Evolutionary conservation across 2,329 filamentous ascomycete species (phyloP), one percentile per base, ranked within the genome.

Genomic region (Exophiala calicioides): DNA sequence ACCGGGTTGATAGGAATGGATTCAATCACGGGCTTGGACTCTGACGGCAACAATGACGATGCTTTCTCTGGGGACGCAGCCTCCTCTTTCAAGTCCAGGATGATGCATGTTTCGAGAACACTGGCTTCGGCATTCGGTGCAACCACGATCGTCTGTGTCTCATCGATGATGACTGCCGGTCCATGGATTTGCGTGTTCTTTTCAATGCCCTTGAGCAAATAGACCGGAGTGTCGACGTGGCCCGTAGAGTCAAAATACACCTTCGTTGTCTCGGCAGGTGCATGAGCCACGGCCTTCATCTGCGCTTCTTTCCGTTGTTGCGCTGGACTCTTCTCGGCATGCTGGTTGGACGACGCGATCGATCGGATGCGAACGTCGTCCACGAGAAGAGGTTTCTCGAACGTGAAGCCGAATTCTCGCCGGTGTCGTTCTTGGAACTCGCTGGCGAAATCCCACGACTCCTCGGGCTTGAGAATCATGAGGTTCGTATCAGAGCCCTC

Each of bases 331-430:
- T 39, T 81, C 72, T 3, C 80, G 77, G 3, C 68, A n/a, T 35
- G 32, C 6, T 13, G 26, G n/a, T 80, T 81, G 84, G 4, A 84
- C 71, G 12, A 74, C 72, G 2, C 82, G 82, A 27, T 83, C 79
- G 3, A 87, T 86, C 91, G 80, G 3, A 91, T 88, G 38, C 90
- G 82, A 3, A 96, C 86, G 62, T 95, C 90, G 51, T 95, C 90
- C 2, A 96, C 79, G 26, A 95, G 86, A 36, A 95, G 86, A 44
- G 94, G 85, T 39, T 90, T 78, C 42, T 94, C 88, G 3, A 93
- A 73, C 1, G 88, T 93, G 63, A 96, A 96, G 0, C 89, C 89
- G 62, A 96, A 96, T 61, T 96, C 90, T 60, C 91, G 87, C 37
- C 88, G 84, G 64, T 96, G 91, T 56, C 94, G 87, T 58, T 83